Conservation (phyloP, 176 grass and related monocot genomes). For the Zizania latifolia region DNA sequence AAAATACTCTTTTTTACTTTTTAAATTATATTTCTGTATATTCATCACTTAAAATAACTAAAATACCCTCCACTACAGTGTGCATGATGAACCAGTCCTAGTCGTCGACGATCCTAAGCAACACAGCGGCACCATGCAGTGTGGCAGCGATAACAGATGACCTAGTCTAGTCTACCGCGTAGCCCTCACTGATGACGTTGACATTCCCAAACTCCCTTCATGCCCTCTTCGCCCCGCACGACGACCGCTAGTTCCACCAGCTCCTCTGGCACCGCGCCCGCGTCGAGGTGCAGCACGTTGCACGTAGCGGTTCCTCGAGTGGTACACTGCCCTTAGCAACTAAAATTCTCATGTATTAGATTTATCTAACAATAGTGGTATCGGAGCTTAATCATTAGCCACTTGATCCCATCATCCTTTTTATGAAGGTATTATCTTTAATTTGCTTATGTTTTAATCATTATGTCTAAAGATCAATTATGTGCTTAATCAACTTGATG, state of each 20-base stretch:
- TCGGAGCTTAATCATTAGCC: no score
- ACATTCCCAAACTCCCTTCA: conserved; percentile 43
- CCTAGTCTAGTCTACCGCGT: conserved; percentile 38
- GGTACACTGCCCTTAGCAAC: conserved; percentile 48
- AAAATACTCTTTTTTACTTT: no score
- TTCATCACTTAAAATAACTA: no score
- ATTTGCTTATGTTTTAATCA: no score
- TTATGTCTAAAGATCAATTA: no score
- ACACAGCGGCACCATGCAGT: conserved; percentile 53
- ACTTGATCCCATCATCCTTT: no score
- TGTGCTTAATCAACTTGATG: no score
- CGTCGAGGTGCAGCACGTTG: conserved; percentile 61
- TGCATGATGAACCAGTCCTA: conserved; percentile 69
- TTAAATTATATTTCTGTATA: no score
- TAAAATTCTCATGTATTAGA: no score
- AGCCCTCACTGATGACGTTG: conserved; percentile 29
- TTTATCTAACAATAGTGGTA: no score
- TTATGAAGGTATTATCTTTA: no score
- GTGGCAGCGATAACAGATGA: conserved; percentile 42
- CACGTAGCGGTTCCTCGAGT: conserved; percentile 56
- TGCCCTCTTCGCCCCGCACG: not conserved
- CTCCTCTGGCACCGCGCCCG: conserved; percentile 23
- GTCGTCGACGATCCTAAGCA: conserved; percentile 30
- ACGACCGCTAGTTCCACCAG: conserved; percentile 10
- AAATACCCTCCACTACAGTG: no score